phyloP scores from a whole-genome alignment of 331 rosid species.

The Acacia pycnantha region DNA sequence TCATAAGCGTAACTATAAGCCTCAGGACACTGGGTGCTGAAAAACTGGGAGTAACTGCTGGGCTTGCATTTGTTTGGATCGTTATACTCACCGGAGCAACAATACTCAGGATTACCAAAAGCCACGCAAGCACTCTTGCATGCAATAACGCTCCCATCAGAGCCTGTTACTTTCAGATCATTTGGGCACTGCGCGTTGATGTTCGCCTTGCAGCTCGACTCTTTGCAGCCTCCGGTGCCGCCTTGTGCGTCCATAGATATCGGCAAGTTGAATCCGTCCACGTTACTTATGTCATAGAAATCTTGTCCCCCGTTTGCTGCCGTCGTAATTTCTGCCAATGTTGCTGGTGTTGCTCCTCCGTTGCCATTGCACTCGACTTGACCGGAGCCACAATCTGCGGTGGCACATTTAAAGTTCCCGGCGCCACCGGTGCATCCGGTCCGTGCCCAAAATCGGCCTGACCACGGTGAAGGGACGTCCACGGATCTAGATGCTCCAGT shows the following conservation, averaged over 20 bases:
- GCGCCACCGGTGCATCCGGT: constrained; percentile 24
- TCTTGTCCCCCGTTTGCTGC: too few relatives aligned
- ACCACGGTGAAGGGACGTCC: constrained; percentile 37
- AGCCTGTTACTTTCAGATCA: too few relatives aligned
- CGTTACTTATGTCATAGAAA: constrained; percentile 44
- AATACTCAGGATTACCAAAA: constrained; percentile 39
- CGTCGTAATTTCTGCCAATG: constrained; percentile 29
- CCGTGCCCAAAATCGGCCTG: constrained; percentile 46
- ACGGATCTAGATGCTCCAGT: neutral
- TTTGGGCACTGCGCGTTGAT: too few relatives aligned
- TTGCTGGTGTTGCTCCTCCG: constrained; percentile 31
- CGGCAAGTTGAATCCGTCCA: too few relatives aligned
- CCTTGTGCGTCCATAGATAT: constrained; percentile 45
- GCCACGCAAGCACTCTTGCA: constrained; percentile 65
- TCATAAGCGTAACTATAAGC: constrained; percentile 65
- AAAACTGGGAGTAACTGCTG: constrained; percentile 26
- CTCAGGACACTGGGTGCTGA: constrained; percentile 42
- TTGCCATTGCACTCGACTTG: constrained; percentile 34
- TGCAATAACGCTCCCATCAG: constrained; percentile 43
- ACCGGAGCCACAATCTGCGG: constrained; percentile 42
- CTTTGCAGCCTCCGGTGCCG: constrained; percentile 37
- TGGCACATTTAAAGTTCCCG: constrained; percentile 32
- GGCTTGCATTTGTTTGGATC: constrained; percentile 38
- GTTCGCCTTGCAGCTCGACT: too few relatives aligned
- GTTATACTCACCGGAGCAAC: constrained; percentile 32